Evolutionary conservation across 176 grass and related monocot genomes (phyloP).

Genomic region (Zea mays): DNA sequence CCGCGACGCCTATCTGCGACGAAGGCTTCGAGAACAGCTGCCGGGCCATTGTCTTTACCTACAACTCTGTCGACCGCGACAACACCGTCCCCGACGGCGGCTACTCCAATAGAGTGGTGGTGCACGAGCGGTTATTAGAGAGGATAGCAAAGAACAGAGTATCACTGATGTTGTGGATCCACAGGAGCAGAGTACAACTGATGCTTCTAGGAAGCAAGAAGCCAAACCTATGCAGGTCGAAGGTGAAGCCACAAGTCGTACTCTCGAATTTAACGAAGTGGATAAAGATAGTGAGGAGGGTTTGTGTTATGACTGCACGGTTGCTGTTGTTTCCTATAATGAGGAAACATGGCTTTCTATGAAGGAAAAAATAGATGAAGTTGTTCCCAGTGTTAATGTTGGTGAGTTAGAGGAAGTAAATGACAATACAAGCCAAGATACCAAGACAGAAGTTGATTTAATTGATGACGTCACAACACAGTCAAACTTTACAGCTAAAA

Average conservation of each 20-base stretch:
- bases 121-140: conserved; percentile 29
- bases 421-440: conserved; percentile 23
- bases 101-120: conserved; percentile 54
- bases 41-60: conserved; percentile 29
- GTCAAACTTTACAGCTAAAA: conserved; percentile 18
- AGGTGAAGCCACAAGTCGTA: not conserved
- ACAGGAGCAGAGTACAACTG: not conserved
- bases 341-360: not conserved
- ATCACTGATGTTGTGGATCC: too few species aligned
- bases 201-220: conserved; percentile 9
- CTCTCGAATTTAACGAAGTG: conserved; percentile 22
- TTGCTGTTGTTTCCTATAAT: conserved; percentile 16
- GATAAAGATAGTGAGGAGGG: not conserved
- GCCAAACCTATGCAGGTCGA: not conserved
- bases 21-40: conserved; percentile 65
- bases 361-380: conserved; percentile 8
- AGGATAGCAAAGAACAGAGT: too few species aligned
- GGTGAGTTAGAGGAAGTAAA: not conserved
- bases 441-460: conserved; percentile 3
- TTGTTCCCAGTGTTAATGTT: not conserved
- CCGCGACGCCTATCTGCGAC: conserved; percentile 15
- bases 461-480: conserved; percentile 8
- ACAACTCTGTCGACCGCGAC: conserved; percentile 53
- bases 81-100: conserved; percentile 62
- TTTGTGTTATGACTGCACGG: conserved; percentile 7